A percentile compares a stretch with the other conserved stretches of the same genome.
Evolutionary conservation across 371 early-diverging fungal species (phyloP).

Genomic region (Funneliformis caledonium): DNA sequence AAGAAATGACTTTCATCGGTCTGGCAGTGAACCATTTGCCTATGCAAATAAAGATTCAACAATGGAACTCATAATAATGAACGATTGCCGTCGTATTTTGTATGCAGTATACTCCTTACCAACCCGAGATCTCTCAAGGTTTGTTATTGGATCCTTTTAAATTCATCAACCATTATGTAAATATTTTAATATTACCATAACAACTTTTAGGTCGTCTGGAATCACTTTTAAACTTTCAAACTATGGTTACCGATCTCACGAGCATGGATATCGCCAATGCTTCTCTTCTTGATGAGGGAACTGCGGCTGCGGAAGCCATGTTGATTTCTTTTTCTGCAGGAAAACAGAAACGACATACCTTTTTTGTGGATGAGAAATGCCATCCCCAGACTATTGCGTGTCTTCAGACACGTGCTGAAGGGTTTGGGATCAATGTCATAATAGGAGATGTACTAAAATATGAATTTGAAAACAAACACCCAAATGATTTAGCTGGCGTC

Average conservation of each 20-base stretch:
- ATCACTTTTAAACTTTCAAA: conserved; percentile 95
- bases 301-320: conserved; percentile 98
- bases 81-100: conserved; percentile 33
- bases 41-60: conserved; percentile 9
- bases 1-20: conserved; percentile 28
- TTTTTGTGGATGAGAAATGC: conserved; percentile 90
- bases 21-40: neutral
- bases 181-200: neutral
- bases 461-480: conserved; percentile 75
- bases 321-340: conserved; percentile 80
- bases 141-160: too few relatives aligned
- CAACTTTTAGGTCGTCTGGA: conserved; percentile 70
- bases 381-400: conserved; percentile 95
- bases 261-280: conserved; percentile 96
- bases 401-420: conserved; percentile 90
- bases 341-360: conserved; percentile 76
- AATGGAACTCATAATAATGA: conserved; percentile 29
- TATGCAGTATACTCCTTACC: conserved; percentile 94
- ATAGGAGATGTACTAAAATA: conserved; percentile 79
- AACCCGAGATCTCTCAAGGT: conserved; percentile 98
- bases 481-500: conserved; percentile 84
- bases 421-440: conserved; percentile 88
- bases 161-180: neutral
- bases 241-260: conserved; percentile 92
- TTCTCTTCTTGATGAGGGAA: conserved; percentile 95